Evolutionary conservation across 2,329 filamentous ascomycete species (phyloP).

Genomic region (Ophiosphaerella narmari): DNA sequence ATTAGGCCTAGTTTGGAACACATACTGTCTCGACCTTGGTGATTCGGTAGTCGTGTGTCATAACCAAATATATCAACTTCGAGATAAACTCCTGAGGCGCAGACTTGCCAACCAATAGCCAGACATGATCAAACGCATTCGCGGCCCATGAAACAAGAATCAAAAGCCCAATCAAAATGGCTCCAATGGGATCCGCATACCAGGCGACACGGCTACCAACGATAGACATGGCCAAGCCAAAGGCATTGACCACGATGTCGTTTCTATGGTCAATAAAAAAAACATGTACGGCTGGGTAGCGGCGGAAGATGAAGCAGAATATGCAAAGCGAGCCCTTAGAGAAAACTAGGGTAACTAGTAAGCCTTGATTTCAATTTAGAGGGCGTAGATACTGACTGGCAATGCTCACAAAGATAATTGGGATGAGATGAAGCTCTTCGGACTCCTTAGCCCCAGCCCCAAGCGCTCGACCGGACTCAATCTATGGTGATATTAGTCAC

Average conservation of each 20-base stretch:
- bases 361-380: background rate
- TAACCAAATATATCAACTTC: slow-evolving; percentile 60
- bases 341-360: slow-evolving; percentile 47
- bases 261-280: slow-evolving; percentile 65
- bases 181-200: slow-evolving; percentile 66
- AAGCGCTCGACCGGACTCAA: slow-evolving; percentile 62
- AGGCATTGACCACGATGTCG: slow-evolving; percentile 61
- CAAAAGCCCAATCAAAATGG: slow-evolving; percentile 63
- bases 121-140: slow-evolving; percentile 66
- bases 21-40: slow-evolving; percentile 61
- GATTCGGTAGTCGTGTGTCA: slow-evolving; percentile 60
- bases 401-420: slow-evolving; percentile 59
- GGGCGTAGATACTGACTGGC: slow-evolving; percentile 52
- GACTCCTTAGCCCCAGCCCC: slow-evolving; percentile 50
- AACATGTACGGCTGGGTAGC: slow-evolving; percentile 61
- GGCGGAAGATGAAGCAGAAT: slow-evolving; percentile 59
- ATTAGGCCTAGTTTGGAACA: slow-evolving; percentile 10
- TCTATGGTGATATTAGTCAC: slow-evolving; percentile 39
- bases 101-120: slow-evolving; percentile 64
- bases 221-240: slow-evolving; percentile 62
- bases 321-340: slow-evolving; percentile 59
- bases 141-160: slow-evolving; percentile 66
- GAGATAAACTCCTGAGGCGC: slow-evolving; percentile 63
- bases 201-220: slow-evolving; percentile 59
- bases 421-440: slow-evolving; percentile 57